A percentile compares a stretch with the other conserved stretches of the same genome.
Evolutionary conservation across 352 stramenopile species (phyloP).

Genomic region (Chrysophaeum taylorii): DNA sequence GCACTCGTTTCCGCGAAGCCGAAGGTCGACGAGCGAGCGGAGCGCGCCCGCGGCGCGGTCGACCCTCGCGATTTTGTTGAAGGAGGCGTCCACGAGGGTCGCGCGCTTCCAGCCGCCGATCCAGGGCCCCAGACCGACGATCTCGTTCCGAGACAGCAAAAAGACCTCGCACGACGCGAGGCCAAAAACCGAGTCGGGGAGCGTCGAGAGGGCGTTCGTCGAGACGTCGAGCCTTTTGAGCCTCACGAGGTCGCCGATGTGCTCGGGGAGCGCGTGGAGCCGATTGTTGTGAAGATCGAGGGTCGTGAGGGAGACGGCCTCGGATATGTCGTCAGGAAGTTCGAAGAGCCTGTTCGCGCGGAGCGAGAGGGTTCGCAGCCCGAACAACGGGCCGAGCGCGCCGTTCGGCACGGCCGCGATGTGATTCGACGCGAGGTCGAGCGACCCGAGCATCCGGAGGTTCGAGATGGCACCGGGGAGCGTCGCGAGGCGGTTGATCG

Average conservation of each 20-base stretch:
- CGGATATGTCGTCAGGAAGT: background rate
- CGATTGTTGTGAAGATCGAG: slow-evolving; percentile 3
- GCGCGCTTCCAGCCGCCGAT: background rate
- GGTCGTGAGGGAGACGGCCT: background rate
- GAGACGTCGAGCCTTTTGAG: background rate
- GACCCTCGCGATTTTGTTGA: background rate
- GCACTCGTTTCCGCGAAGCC: background rate
- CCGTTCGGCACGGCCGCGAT: background rate
- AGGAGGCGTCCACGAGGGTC: background rate
- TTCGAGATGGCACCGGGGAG: background rate
- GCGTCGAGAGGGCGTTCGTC: background rate
- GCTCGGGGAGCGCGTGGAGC: background rate
- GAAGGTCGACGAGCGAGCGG: background rate
- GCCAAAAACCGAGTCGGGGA: background rate
- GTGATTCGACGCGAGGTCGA: background rate
- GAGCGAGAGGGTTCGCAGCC: background rate
- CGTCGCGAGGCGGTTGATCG: background rate
- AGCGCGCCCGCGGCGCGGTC: background rate
- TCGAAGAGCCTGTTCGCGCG: slow-evolving; percentile 1
- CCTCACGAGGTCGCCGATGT: background rate
- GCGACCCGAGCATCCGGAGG: background rate
- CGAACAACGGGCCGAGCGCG: too few species aligned
- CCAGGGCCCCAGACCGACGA: background rate
- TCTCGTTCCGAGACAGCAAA: background rate
- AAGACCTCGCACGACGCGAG: background rate